These are phyloP conservation scores for Sphaceloma murrayae DNA, from an alignment of 2,329 filamentous ascomycete species.

Conservation along the genomic window DNA sequence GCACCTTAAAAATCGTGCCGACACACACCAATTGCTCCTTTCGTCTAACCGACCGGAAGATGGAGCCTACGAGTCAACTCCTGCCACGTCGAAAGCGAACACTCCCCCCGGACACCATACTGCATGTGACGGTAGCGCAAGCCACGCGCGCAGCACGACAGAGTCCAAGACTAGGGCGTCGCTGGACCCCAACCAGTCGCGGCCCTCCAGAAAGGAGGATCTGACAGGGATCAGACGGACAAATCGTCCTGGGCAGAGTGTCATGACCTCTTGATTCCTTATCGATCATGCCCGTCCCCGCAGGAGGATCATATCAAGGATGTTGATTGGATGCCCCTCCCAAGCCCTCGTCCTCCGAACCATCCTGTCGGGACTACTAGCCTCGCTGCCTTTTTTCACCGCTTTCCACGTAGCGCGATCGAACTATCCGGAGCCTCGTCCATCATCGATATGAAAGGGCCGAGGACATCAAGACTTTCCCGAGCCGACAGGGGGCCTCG, in stretches of 20 bases:
- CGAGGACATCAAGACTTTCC: slow-evolving; percentile 11
- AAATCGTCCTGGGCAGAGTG: slow-evolving; percentile 8
- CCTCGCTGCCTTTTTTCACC: slow-evolving; percentile 3
- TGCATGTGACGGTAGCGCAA: slow-evolving; percentile 10
- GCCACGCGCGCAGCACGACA: slow-evolving; percentile 10
- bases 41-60: slow-evolving; percentile 9
- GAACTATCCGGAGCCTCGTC: slow-evolving; percentile 5
- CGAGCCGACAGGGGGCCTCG: slow-evolving; percentile 10
- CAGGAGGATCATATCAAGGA: slow-evolving; percentile 4
- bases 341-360: slow-evolving; percentile 3
- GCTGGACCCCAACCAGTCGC: slow-evolving; percentile 11
- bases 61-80: slow-evolving; percentile 10
- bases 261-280: slow-evolving; percentile 11
- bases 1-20: too few species aligned
- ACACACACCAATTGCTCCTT: slow-evolving; percentile 10
- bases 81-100: slow-evolving; percentile 14
- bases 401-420: slow-evolving; percentile 4
- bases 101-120: slow-evolving; percentile 7
- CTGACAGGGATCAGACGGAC: slow-evolving; percentile 12
- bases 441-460: not conserved
- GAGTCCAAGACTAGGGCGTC: slow-evolving; percentile 13
- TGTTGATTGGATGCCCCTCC: slow-evolving; percentile 4
- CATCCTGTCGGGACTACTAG: slow-evolving; percentile 5
- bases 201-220: slow-evolving; percentile 4
- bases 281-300: not conserved